A percentile compares a stretch with the other conserved stretches of the same genome.
These are phyloP conservation scores for Ceratopteris richardii DNA, from an alignment of 75 land plant genomes.

Conservation along the genomic window DNA sequence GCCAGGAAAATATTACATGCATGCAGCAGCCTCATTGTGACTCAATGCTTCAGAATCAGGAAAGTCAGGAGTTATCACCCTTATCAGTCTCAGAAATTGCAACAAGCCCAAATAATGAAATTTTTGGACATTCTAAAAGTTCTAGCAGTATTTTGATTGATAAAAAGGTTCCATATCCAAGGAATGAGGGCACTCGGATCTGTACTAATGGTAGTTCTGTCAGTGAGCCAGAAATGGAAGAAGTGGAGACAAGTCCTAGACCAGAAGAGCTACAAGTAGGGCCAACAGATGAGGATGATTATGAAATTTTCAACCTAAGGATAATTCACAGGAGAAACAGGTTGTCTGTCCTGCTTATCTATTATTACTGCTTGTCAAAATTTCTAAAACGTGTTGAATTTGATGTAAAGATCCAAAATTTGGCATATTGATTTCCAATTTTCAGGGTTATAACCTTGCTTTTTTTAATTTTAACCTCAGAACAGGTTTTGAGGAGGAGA, in stretches of 20 bases:
- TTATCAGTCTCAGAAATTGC: conserved; percentile 5
- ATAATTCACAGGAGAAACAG: conserved; percentile 92
- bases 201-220: conserved; percentile 37
- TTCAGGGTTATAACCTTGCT: too few relatives aligned
- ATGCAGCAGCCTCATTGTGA: neutral
- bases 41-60: neutral
- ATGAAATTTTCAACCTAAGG: conserved; percentile 81
- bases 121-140: too few relatives aligned
- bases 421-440: too few relatives aligned
- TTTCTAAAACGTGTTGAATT: too few relatives aligned
- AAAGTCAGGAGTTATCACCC: conserved; percentile 7
- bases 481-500: conserved; percentile 99
- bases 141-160: too few relatives aligned
- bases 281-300: conserved; percentile 92
- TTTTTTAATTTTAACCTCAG: conserved; percentile 28
- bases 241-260: conserved; percentile 4
- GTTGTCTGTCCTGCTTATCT: too few relatives aligned
- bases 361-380: too few relatives aligned
- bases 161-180: too few relatives aligned
- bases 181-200: too few relatives aligned
- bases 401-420: too few relatives aligned
- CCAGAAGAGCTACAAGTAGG: conserved; percentile 79
- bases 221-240: conserved; percentile 11
- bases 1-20: too few relatives aligned
- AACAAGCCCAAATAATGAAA: too few relatives aligned